These are phyloP conservation scores for Colletotrichum sp. DNA, from an alignment of 2,329 filamentous ascomycete species.

Conservation along the genomic window DNA sequence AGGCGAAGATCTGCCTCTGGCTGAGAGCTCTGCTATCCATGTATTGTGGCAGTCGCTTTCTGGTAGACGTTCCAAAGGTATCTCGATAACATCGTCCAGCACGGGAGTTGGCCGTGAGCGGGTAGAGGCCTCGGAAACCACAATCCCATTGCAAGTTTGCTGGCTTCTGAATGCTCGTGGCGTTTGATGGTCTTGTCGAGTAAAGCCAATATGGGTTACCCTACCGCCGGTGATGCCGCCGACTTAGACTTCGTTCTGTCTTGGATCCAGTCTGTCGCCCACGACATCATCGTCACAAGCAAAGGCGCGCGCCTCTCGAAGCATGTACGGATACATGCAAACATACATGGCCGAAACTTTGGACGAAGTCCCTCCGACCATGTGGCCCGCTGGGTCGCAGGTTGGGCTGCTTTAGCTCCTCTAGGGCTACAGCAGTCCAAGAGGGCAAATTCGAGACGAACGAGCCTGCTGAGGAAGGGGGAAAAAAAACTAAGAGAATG, in stretches of 20 bases:
- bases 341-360: slow-evolving; percentile 17
- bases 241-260: slow-evolving; percentile 9
- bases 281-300: slow-evolving; percentile 21
- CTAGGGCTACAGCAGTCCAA: slow-evolving; percentile 3
- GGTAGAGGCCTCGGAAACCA: neutral
- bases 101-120: neutral
- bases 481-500: slow-evolving; percentile 2
- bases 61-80: neutral
- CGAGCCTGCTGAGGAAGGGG: neutral
- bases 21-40: slow-evolving; percentile 42
- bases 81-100: neutral
- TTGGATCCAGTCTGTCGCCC: neutral
- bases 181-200: neutral
- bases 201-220: neutral
- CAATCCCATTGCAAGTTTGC: neutral
- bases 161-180: neutral
- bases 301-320: slow-evolving; percentile 18
- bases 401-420: slow-evolving; percentile 17
- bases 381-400: slow-evolving; percentile 19
- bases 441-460: slow-evolving; percentile 22
- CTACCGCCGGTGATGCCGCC: slow-evolving; percentile 10
- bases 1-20: slow-evolving; percentile 49
- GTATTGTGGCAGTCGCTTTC: neutral
- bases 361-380: slow-evolving; percentile 11
- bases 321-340: slow-evolving; percentile 5